These are phyloP conservation scores for Tricharina praecox DNA, from an alignment of 495 filamentous ascomycete genomes.

Conservation along the genomic window DNA sequence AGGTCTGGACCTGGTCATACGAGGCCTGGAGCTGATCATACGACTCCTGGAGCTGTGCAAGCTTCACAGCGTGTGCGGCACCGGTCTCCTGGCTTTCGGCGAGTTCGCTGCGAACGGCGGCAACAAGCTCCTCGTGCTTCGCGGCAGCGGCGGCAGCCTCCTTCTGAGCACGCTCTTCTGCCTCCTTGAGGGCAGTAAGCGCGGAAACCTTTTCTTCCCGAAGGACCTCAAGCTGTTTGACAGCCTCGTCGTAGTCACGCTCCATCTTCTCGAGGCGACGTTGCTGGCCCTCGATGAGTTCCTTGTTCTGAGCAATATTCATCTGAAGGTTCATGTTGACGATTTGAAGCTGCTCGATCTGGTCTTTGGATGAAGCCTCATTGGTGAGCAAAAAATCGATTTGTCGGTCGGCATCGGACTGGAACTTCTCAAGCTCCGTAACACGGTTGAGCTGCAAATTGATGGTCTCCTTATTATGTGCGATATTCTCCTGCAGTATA, in stretches of 20 bases:
- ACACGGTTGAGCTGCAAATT: constrained; percentile 46
- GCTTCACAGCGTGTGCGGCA: constrained; percentile 27
- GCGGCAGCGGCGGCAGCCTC: constrained; percentile 9
- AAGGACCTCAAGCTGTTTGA: constrained; percentile 28
- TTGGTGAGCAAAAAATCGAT: constrained; percentile 32
- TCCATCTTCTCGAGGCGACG: constrained; percentile 20
- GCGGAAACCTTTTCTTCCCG: constrained; percentile 32
- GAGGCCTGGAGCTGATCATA: constrained; percentile 36
- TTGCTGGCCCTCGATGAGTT: constrained; percentile 23
- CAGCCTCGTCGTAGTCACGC: constrained; percentile 23
- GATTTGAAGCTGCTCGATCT: constrained; percentile 14
- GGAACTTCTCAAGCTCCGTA: constrained; percentile 46
- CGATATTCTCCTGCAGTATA: constrained; percentile 54
- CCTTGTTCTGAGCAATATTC: constrained; percentile 21
- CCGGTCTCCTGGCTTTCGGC: constrained; percentile 21
- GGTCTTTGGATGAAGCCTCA: constrained; percentile 9
- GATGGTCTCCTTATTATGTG: constrained; percentile 58
- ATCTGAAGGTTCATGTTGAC: constrained; percentile 13
- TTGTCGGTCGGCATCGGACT: constrained; percentile 41
- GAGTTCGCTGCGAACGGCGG: constrained; percentile 18
- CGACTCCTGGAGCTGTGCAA: constrained; percentile 33
- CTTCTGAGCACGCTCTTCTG: constrained; percentile 14
- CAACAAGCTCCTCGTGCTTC: constrained; percentile 16
- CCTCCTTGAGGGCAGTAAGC: constrained; percentile 16
- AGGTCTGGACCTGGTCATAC: constrained; percentile 30